phyloP scores from a whole-genome alignment of 2,329 filamentous ascomycete species.

The Neonectria magnoliae region DNA sequence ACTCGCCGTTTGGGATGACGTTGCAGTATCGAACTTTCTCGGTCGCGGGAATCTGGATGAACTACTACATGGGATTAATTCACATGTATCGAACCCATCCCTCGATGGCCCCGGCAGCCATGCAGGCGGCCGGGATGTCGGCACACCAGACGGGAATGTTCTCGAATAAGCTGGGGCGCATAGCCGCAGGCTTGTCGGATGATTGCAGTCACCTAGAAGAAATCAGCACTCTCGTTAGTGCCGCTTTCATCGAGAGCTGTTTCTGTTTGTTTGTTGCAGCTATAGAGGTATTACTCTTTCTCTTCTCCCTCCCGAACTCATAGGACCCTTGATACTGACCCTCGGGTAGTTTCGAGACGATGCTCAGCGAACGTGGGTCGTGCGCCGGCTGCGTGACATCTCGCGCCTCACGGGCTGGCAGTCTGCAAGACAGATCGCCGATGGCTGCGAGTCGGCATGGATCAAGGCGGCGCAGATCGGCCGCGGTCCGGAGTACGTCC shows the following conservation, averaged over 20 bases:
- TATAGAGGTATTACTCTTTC: constrained; percentile 65
- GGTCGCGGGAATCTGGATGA: constrained; percentile 88
- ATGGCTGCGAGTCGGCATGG: constrained; percentile 88
- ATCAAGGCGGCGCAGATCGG: constrained; percentile 76
- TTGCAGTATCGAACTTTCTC: constrained; percentile 85
- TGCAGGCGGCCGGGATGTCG: constrained; percentile 84
- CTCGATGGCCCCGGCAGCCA: constrained; percentile 88
- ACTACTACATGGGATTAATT: constrained; percentile 87
- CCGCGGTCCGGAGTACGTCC: constrained; percentile 77
- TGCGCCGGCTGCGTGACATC: constrained; percentile 79
- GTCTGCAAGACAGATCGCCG: constrained; percentile 81
- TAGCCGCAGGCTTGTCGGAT: constrained; percentile 76
- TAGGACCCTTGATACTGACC: constrained; percentile 27
- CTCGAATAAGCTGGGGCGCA: constrained; percentile 81
- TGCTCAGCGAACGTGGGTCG: constrained; percentile 79
- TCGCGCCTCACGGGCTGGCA: constrained; percentile 88
- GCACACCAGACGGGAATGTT: constrained; percentile 76
- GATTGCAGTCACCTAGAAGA: constrained; percentile 62
- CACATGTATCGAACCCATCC: constrained; percentile 86
- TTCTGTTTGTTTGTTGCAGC: constrained; percentile 89
- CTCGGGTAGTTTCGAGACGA: constrained; percentile 71
- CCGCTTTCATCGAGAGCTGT: constrained; percentile 82
- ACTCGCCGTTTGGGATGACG: constrained; percentile 82
- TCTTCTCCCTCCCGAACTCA: not conserved
- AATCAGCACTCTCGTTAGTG: constrained; percentile 81